A percentile compares a stretch with the other conserved stretches of the same genome.
Evolutionary conservation across 1,284 basidiomycete species (phyloP).

Genomic region (Inonotus obliquus): DNA sequence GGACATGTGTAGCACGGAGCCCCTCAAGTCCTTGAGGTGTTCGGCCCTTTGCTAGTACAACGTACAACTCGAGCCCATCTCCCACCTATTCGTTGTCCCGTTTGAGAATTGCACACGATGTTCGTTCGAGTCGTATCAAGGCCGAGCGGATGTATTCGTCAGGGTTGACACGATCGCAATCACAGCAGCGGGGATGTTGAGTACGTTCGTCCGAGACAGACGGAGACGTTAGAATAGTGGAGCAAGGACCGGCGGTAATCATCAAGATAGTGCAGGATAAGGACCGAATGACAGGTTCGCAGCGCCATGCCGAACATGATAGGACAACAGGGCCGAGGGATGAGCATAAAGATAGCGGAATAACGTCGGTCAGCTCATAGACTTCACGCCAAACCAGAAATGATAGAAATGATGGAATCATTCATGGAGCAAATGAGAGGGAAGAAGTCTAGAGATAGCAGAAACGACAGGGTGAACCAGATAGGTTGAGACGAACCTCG

Average conservation of each 20-base stretch:
- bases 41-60: conserved; percentile 73
- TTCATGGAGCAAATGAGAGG: too few species aligned
- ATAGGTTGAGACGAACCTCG: conserved; percentile 65
- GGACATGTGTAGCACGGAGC: conserved; percentile 52
- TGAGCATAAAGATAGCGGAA: conserved; percentile 7
- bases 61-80: conserved; percentile 87
- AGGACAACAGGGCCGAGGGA: not conserved
- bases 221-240: not conserved
- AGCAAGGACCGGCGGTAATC: not conserved
- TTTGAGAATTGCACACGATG: not conserved
- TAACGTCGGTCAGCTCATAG: conserved; percentile 14
- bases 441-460: too few species aligned
- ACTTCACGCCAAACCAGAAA: not conserved
- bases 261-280: not conserved
- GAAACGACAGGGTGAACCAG: too few species aligned
- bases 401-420: conserved; percentile 3
- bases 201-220: not conserved
- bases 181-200: not conserved
- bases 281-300: not conserved
- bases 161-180: not conserved
- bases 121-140: not conserved
- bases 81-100: conserved; percentile 59
- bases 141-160: not conserved
- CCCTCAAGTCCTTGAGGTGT: conserved; percentile 57
- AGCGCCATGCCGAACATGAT: conserved; percentile 8